phyloP scores from a whole-genome alignment of 805 yeast genomes.

The Sugiyamaella boreocaroliniensis region DNA sequence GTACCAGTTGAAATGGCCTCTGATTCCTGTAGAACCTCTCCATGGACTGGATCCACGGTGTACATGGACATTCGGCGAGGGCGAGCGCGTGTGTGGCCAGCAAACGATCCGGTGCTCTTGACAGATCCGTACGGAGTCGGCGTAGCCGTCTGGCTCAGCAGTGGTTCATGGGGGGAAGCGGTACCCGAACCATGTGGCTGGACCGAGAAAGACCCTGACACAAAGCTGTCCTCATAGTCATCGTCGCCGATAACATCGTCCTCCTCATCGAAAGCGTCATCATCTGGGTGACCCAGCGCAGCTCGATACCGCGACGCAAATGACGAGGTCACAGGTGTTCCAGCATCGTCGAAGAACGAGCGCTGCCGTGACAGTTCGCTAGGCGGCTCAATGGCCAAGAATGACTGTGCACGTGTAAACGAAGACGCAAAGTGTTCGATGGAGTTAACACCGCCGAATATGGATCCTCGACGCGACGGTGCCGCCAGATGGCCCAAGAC shows the following conservation, averaged over 20 bases:
- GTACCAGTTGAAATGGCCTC: slow-evolving; percentile 26
- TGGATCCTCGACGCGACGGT: neutral
- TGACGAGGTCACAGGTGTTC: slow-evolving; percentile 3
- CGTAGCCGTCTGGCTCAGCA: slow-evolving; percentile 1
- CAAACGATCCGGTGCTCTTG: slow-evolving; percentile 2
- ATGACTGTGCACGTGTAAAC: slow-evolving; percentile 69
- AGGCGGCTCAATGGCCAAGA: slow-evolving; percentile 48
- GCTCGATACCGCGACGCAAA: slow-evolving; percentile 3
- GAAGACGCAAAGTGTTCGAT: slow-evolving; percentile 75
- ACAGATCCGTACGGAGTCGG: slow-evolving; percentile 3
- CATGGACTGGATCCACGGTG: slow-evolving; percentile 9
- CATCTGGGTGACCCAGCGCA: slow-evolving; percentile 8
- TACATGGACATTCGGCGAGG: slow-evolving; percentile 11
- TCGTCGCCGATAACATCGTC: neutral
- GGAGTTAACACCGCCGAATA: slow-evolving; percentile 40
- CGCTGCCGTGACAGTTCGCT: slow-evolving; percentile 33
- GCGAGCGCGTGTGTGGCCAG: neutral
- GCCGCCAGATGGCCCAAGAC: neutral
- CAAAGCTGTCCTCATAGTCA: neutral
- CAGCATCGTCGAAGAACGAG: slow-evolving; percentile 51
- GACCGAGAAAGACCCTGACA: neutral
- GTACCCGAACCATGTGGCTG: neutral
- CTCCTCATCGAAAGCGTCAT: slow-evolving; percentile 7
- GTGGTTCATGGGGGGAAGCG: neutral
- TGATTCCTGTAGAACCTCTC: slow-evolving; percentile 15